These are phyloP conservation scores for Coelastrella sp. DNA, from an alignment of 139 green algal species.

Conservation along the genomic window DNA sequence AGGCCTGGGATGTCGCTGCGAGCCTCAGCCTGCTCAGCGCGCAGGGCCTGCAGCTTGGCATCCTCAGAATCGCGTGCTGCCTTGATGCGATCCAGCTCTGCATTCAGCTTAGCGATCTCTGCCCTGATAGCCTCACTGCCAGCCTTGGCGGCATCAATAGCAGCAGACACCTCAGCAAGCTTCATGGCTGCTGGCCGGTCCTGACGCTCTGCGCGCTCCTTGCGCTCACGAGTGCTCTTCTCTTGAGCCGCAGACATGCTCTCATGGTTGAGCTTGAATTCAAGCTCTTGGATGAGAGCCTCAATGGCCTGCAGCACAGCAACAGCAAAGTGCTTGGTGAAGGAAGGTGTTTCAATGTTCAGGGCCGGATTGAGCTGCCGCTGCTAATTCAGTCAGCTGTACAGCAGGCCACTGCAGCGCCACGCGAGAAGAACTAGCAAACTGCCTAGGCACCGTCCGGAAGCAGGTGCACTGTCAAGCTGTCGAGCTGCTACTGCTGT, in stretches of 20 bases:
- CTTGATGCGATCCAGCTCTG: slow-evolving; percentile 48
- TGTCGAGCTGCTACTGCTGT: too few relatives aligned
- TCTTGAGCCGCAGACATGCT: slow-evolving; percentile 49
- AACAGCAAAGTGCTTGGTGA: neutral
- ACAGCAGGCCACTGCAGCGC: too few relatives aligned
- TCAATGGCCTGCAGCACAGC: slow-evolving; percentile 30
- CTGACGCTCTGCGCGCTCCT: slow-evolving; percentile 51
- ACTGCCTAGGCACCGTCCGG: too few relatives aligned
- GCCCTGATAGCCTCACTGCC: slow-evolving; percentile 46
- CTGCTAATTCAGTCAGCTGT: neutral
- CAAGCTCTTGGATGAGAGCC: slow-evolving; percentile 40
- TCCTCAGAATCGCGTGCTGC: slow-evolving; percentile 43
- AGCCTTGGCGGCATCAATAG: slow-evolving; percentile 59
- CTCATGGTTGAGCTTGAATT: slow-evolving; percentile 70
- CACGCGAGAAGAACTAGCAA: too few relatives aligned
- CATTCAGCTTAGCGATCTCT: slow-evolving; percentile 43
- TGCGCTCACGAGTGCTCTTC: slow-evolving; percentile 54
- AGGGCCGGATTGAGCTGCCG: too few relatives aligned
- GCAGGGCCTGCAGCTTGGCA: slow-evolving; percentile 52
- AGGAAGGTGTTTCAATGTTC: too few relatives aligned
- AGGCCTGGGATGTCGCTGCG: slow-evolving; percentile 54
- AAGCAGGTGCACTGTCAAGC: too few relatives aligned
- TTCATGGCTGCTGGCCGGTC: slow-evolving; percentile 45
- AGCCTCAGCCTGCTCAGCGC: slow-evolving; percentile 41
- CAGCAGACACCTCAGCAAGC: slow-evolving; percentile 52